Base-by-base conservation (phyloP, 2,329 filamentous ascomycete genomes). In the Cordyceps javanica region DNA sequence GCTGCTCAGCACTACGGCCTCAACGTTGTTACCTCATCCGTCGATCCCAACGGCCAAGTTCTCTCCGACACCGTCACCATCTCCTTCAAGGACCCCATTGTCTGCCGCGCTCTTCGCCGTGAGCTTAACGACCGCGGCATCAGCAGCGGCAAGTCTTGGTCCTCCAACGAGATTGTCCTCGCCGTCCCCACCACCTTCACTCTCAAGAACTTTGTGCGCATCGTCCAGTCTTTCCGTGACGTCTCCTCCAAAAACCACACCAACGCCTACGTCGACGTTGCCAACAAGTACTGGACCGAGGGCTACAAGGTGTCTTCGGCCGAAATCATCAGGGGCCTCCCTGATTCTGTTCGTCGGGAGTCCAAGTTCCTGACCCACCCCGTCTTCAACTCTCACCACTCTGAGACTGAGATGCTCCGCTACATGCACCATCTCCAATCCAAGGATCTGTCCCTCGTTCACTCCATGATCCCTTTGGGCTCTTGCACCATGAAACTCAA, bases 401-500 rank as follows among this genome's bases (percentile, higher is more conserved):
- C 91, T 2, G 93, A 97, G 75, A 97, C 93, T 0, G 91, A 97
- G 73, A 82, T 97, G 65, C 79, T 97, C 52, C 88, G 93, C 44
- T 97, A 97, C 75, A 96, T 97, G 66, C 82, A 93, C 69, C 90
- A 96, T 69, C 80, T 97, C 5, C 89, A 96, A 70, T 96, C 91
- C 52, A 97, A 96, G 77, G 93, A 97, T 69, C 77, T 97, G 14
- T 97, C 93, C 1, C 80, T 97, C 5, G 90, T 92, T 2, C 93
- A 97, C 75, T 97, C 92, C 16, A 97, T 97, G 93, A 97, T 97
- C 60, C 91, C 93, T 2, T 82, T 97, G 1, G 93, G 93, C 21
- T 97, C 93, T 1, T 97, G 93, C 78, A 97, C 93, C 14, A 97
- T 97, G 93, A 97, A 97, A 79, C 85, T 97, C 55, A 97, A 97